Evolutionary conservation across 257 asterid species (phyloP), one percentile per base, ranked within the genome.

Genomic region (Vinca minor): DNA sequence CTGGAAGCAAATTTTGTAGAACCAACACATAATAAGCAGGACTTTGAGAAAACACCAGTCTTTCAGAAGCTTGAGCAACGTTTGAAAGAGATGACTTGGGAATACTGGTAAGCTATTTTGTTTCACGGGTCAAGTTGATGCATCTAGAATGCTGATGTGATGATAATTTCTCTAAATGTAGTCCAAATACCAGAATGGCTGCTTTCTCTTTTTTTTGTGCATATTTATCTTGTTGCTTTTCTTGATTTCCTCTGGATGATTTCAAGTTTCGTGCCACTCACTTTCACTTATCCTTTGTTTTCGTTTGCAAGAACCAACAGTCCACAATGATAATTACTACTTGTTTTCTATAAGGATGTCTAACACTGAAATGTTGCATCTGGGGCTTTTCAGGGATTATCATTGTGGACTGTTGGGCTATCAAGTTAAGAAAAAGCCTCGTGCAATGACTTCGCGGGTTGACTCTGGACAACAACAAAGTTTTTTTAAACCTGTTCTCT

Each of bases 1-100:
- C 77, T 91, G 64, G 98, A 91, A 77, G 98, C 98, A 63, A 81
- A 91, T 77, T 88, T 91, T 69, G 79, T 91, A 15, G 77, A 84
- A 73, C 96, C 96, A 34, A 85, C 85, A 21, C 98, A 91, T 84
- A 88, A 84, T 78, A 91, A 91, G 76, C 98, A 91, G 69, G 98
- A 91, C 68, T 91, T 91, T 35, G 98, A 91, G 86, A 88, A 78
- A 79, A 88, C 96, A 65, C 82, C 94, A 21, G 78, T 88, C 66
- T 88, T 91, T 79, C 96, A 88, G 69, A 91, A 85, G 86, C 98
- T 91, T 69, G 95, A 88, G 81, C 11, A 73, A 66, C 95, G 98
- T 62, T 70, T 91, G 67, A 91, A 82, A 78, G 89, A 79, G 10
- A 91, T 91, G 98, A 86, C 95, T 29, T 71, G 20, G 69, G 98